Base-by-base conservation (phyloP, 371 early-diverging fungal genomes). In the Umbelopsis sp. region DNA sequence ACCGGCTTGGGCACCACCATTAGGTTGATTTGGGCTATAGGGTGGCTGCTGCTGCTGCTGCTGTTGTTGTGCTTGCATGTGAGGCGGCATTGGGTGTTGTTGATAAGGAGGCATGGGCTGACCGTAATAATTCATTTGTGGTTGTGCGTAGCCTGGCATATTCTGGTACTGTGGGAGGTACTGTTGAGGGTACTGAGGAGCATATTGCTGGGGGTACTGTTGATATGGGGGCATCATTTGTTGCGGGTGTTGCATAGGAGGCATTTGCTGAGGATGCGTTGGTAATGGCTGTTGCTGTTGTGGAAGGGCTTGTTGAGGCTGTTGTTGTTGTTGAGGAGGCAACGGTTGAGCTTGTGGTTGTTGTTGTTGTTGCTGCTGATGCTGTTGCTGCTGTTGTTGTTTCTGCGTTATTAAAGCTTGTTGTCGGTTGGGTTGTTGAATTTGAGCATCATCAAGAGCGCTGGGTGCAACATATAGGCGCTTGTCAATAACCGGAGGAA, bases 401-500 rank as follows among this genome's bases (percentile, higher is more conserved):
- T 78, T 84, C 50, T 84, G 80, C 16, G 79, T 82, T 37, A 81
- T 79, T 65, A 80, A 73, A 14, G 86, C 83, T 25, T 78, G 77
- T 37, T 85, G 74, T n/a, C 71, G 71, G 62, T 78, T 70, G 45
- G 80, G 84, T 45, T 81, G 78, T 67, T 84, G 84, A 11, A 79
- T 69, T 63, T 79, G 78, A 44, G 75, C 78, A 50, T 80, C 84
- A 51, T 89, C 87, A 44, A 90, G 72, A 14, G 86, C 80, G 66
- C 80, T 86, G n/a, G 90, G 89, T 6, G 93, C 92, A 25, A 93
- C 94, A 72, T 94, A 97, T 44, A 97, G 86, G 29, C 85, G 80
- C 78, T 93, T 94, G 86, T 97, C 97, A 71, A 98, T 96, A 52
- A 92, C 92, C 1, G 96, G 92, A 37, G 99, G 99, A 66, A 98